phyloP scores from a whole-genome alignment of 2,329 filamentous ascomycete genomes.

The Trichoderma sp. region DNA sequence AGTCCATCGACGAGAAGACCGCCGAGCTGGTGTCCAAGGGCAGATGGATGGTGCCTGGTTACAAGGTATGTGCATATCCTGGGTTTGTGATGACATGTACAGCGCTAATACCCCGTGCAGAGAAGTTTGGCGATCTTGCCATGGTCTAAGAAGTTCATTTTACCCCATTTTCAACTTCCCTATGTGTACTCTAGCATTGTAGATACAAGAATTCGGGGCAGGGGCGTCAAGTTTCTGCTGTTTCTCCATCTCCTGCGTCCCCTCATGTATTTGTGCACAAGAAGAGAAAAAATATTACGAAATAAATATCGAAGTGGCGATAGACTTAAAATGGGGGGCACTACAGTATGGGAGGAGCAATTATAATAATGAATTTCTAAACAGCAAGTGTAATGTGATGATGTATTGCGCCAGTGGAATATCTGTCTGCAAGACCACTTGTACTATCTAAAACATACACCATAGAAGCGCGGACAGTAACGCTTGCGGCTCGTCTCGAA shows the following conservation, averaged over 20 bases:
- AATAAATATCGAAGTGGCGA: not conserved
- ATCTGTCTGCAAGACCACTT: not conserved
- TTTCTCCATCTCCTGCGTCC: conserved; percentile 27
- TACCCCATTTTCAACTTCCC: conserved; percentile 45
- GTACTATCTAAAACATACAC: conserved; percentile 18
- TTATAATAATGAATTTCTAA: conserved; percentile 9
- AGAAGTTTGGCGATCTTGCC: conserved; percentile 98
- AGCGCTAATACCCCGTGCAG: conserved; percentile 59
- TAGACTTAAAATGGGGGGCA: not conserved
- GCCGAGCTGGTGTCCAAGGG: conserved; percentile 93
- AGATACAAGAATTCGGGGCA: conserved; percentile 55
- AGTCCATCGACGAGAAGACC: conserved; percentile 97
- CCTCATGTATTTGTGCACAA: conserved; percentile 7
- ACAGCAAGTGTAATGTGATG: not conserved
- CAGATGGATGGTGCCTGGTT: conserved; percentile 96
- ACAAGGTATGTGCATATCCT: conserved; percentile 74
- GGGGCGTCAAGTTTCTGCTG: conserved; percentile 38
- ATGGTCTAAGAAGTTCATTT: conserved; percentile 69
- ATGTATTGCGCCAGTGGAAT: not conserved
- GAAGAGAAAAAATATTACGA: not conserved
- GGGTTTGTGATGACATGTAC: not conserved
- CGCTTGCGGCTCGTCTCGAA: conserved; percentile 6
- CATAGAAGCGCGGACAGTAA: not conserved
- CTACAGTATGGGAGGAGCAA: not conserved
- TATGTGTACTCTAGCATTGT: conserved; percentile 71